Evolutionary conservation across 2,329 filamentous ascomycete genomes (phyloP), one percentile per base, ranked within the genome.

Genomic region (Phialophora tarda): DNA sequence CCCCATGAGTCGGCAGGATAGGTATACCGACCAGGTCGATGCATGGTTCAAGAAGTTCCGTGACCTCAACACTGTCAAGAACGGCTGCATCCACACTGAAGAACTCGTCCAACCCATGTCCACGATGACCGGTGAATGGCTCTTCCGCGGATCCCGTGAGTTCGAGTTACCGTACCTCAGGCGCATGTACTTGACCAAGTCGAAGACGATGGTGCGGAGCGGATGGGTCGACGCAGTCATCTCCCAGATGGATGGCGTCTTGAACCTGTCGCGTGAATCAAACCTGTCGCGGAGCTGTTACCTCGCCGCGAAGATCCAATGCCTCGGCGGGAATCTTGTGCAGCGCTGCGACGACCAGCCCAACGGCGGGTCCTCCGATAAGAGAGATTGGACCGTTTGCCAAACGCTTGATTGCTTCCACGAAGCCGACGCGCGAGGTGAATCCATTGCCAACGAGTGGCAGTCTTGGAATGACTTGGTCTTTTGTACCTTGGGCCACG

Each of bases 321-420:
- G 48, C 48, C 24, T 24, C 0, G 48, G 48, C 21, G 48, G 48
- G 48, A 51, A 51, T 12, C 24, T 24, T 21, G 12, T 17, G 48
- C 48, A 51, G 21, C 14, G 3, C 21, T 26, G 6, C 14, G 48
- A 12, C 23, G 24, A 3, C 23, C 48, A 28, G 10, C 2, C 6
- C 3, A 14, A 11, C 7, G 47, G 8, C 21, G 4, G 10, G 10
- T 11, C 47, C 47, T 51, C 10, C 47, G 12, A 7, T 1, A 12
- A 28, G 48, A 23, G 48, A 12, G 48, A 51, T 11, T 51, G 21
- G 48, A 51, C 23, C 23, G 48, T 51, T 4, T 11, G 21, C 48
- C 48, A 51, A 51, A 26, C 24, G 21, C 48, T 51, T n/a, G 48
- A 51, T 28, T 51, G 48, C 24, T 51, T 51, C 23, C 24, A 51